Conservation (phyloP, 192 early-diverging fungal species). For the Podila epigama region DNA sequence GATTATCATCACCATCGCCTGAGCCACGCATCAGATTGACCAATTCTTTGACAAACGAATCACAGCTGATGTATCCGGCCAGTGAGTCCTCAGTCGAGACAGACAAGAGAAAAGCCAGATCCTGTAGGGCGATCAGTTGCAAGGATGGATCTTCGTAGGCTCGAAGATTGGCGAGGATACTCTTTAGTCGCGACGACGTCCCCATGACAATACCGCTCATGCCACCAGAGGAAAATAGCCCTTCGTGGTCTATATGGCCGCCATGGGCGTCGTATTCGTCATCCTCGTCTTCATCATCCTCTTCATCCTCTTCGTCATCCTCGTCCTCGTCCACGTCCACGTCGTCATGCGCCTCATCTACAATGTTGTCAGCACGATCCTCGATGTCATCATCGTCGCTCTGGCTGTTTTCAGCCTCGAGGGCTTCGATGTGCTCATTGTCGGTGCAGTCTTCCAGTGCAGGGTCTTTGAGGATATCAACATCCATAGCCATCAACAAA, state of each 20-base stretch:
- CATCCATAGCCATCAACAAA: neutral
- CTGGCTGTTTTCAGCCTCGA: neutral
- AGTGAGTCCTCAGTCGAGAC: conserved; percentile 79
- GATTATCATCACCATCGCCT: conserved; percentile 56
- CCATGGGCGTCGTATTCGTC: conserved; percentile 25
- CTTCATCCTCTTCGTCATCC: conserved; percentile 39
- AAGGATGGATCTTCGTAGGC: conserved; percentile 63
- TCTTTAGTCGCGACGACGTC: conserved; percentile 57
- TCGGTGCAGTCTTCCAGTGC: neutral
- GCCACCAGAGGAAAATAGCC: conserved; percentile 43
- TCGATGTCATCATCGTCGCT: neutral
- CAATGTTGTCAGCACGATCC: conserved; percentile 9
- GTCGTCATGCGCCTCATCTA: conserved; percentile 7
- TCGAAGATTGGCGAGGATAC: conserved; percentile 67
- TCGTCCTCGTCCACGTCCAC: conserved; percentile 40
- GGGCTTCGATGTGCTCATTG: neutral
- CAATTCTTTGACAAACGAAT: conserved; percentile 73
- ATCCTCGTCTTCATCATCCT: conserved; percentile 53
- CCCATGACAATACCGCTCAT: conserved; percentile 52
- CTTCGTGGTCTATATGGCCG: conserved; percentile 47
- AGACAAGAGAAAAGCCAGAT: conserved; percentile 77
- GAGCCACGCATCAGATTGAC: conserved; percentile 65
- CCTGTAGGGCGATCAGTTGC: conserved; percentile 88
- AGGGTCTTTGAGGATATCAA: neutral
- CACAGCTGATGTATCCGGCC: conserved; percentile 67